Base-by-base conservation (phyloP, 441 rosid species). In the Eruca vesicaria region DNA sequence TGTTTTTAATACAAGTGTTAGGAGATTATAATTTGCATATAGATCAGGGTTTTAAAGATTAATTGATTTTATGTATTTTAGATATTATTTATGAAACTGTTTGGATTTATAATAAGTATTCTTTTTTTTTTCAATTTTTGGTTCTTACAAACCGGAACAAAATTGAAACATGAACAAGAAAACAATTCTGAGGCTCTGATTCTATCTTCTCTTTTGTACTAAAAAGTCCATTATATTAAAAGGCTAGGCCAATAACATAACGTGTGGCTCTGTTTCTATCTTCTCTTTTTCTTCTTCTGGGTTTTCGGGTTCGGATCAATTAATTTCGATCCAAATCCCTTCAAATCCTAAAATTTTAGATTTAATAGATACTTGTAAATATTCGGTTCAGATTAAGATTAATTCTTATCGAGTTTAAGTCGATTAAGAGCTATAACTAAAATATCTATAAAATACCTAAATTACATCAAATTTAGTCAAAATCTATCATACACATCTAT, bases 151-250 rank as follows among this genome's bases (percentile, higher is more conserved):
- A 32, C 19, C 7, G 10, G 59, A 53, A 73, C 43, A 65, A 68
- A 92, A 78, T 70, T 86, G 93, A 36, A 94, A 80, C 86, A 83
- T 78, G 71, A 78, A 90, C 83, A 92, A 80, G 76, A 88, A 84
- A 80, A 12, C n/a, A 26, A n/a, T n/a, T 14, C 1, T 14, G 15
- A 38, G 48, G 48, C 48, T 41, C 45, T 38, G 15, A 11, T 38
- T 4, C 15, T 38, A 38, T 12, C 48, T 41, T 41, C 48, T 14
- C 19, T 45, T 45, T 48, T n/a, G 3, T 43, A 43, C 48, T n/a
- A 41, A 41, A 41, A 12, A 20, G 20, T 20, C 53, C 15, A 15
- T 1, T n/a, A 45, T 6, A 16, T 15, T 7, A 7, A 45, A 45
- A 2, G 9, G 9, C 10, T 2, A 48, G 53, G 53, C 53, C 10